Evolutionary conservation across 2,329 filamentous ascomycete species (phyloP).

Genomic region (Taxawa tesnikishii): DNA sequence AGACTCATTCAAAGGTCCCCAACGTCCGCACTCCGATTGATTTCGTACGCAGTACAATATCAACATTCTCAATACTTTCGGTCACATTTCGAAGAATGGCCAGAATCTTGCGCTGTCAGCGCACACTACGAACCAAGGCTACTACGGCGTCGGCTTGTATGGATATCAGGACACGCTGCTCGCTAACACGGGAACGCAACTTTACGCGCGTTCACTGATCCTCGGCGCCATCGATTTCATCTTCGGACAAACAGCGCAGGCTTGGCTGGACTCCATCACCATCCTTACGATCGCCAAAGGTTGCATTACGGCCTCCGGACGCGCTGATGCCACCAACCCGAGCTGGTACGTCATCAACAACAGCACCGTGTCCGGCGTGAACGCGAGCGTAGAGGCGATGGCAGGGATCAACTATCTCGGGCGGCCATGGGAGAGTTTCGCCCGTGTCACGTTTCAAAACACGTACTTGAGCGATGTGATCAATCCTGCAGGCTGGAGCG

Average conservation of each 20-base stretch:
- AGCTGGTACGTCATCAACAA: conserved; percentile 22
- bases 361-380: conserved; percentile 11
- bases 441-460: conserved; percentile 6
- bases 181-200: conserved; percentile 13
- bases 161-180: conserved; percentile 15
- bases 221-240: conserved; percentile 29
- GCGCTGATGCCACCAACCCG: conserved; percentile 15
- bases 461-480: conserved; percentile 6
- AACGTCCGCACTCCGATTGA: too few species aligned
- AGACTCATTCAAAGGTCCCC: too few species aligned
- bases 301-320: conserved; percentile 24
- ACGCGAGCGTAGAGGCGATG: too few species aligned
- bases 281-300: conserved; percentile 19
- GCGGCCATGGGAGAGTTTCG: conserved; percentile 5
- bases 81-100: conserved; percentile 14
- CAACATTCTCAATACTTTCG: conserved; percentile 18
- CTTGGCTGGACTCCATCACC: conserved; percentile 25
- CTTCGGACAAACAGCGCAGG: conserved; percentile 26
- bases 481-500: conserved; percentile 12
- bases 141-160: conserved; percentile 14
- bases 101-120: conserved; percentile 19
- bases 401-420: too few species aligned
- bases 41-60: conserved; percentile 19
- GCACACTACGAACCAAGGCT: conserved; percentile 15
- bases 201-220: conserved; percentile 17